Conservation (phyloP, 2,329 filamentous ascomycete genomes). For the Fusarium poae region DNA sequence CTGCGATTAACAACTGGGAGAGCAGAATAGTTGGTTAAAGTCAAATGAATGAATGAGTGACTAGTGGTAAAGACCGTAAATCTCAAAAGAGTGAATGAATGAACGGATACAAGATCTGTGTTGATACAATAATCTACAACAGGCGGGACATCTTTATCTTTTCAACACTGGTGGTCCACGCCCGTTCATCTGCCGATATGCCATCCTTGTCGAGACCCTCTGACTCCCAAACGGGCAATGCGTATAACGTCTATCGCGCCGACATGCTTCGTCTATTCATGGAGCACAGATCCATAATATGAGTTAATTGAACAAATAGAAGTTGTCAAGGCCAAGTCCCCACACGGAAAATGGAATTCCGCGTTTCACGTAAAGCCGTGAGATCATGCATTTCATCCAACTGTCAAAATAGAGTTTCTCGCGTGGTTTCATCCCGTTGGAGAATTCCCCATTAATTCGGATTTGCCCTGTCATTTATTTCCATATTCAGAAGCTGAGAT, state of each 20-base stretch:
- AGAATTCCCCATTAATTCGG: neutral
- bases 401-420: constrained; percentile 22
- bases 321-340: neutral
- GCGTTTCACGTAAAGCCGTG: constrained; percentile 10
- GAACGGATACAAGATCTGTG: neutral
- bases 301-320: neutral
- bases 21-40: neutral
- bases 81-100: constrained; percentile 12
- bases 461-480: neutral
- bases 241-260: constrained; percentile 1
- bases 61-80: constrained; percentile 13
- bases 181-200: neutral
- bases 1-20: neutral
- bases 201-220: neutral
- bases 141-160: constrained; percentile 9
- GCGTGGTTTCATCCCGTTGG: constrained; percentile 13
- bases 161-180: constrained; percentile 5
- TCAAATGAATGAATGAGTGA: neutral
- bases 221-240: constrained; percentile 13
- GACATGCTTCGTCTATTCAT: neutral
- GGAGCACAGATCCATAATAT: neutral
- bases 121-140: neutral
- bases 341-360: constrained; percentile 12
- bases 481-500: neutral
- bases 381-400: neutral